Percentiles rank a stretch among this genome's conserved stretches.
Evolutionary conservation across 306 rosid species (phyloP).

Genomic region (Glycine latifolia): DNA sequence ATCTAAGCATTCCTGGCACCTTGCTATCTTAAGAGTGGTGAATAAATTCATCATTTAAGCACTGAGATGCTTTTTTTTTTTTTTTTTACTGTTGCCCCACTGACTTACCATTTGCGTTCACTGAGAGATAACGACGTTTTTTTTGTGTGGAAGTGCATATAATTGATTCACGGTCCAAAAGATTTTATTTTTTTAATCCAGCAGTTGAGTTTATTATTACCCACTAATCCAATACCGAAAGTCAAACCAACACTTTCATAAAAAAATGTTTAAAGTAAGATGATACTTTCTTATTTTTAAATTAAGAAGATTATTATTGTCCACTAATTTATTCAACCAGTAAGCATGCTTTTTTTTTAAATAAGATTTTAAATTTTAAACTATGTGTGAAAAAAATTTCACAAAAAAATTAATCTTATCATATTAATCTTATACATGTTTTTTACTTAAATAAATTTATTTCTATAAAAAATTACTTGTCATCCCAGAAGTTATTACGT

Average conservation of each 20-base stretch:
- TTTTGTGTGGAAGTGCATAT: conserved; percentile 14
- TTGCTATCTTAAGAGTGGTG: conserved; percentile 15
- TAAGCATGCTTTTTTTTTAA: no score
- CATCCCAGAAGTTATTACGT: no score
- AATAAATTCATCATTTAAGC: conserved; percentile 24
- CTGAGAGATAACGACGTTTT: conserved; percentile 12
- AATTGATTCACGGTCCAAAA: conserved; percentile 27
- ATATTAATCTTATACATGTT: background rate
- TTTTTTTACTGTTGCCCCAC: conserved; percentile 37
- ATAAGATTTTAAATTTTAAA: no score
- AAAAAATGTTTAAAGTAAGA: background rate
- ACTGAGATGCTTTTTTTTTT: background rate
- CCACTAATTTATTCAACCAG: background rate
- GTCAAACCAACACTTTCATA: conserved; percentile 32
- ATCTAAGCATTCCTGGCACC: conserved; percentile 1
- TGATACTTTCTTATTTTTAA: background rate
- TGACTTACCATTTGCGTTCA: conserved; percentile 30
- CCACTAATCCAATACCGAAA: conserved; percentile 37
- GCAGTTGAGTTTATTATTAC: conserved; percentile 17
- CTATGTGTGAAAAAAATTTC: no score
- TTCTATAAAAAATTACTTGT: no score
- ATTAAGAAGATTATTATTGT: background rate
- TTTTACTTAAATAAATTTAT: background rate
- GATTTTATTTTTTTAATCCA: conserved; percentile 11
- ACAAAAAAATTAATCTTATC: background rate